Percentiles rank a stretch among this genome's conserved stretches.
phyloP scores from a whole-genome alignment of 495 filamentous ascomycete genomes.

The Baudoinia panamericana region DNA sequence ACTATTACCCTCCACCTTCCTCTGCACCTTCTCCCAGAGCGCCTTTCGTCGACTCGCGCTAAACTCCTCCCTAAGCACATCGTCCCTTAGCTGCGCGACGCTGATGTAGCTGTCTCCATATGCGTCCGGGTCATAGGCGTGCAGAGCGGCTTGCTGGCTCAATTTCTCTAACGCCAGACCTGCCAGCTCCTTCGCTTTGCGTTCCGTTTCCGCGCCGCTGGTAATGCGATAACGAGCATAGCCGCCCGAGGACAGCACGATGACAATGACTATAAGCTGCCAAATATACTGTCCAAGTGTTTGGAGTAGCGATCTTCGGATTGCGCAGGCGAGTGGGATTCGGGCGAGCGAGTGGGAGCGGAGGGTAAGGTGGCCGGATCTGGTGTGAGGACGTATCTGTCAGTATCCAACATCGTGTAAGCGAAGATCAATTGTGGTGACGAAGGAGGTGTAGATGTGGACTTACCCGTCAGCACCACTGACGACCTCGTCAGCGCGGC shows the following conservation, averaged over 20 bases:
- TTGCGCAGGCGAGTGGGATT: constrained; percentile 73
- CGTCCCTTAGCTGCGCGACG: constrained; percentile 79
- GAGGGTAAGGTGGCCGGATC: constrained; percentile 47
- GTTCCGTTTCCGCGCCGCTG: constrained; percentile 47
- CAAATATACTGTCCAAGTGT: constrained; percentile 91
- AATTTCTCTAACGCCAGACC: constrained; percentile 70
- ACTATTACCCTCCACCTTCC: constrained; percentile 80
- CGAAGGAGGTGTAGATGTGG: neutral
- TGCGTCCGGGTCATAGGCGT: constrained; percentile 45
- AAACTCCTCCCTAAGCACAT: constrained; percentile 75
- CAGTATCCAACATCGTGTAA: constrained; percentile 43
- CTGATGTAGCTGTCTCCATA: constrained; percentile 63
- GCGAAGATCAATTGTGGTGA: constrained; percentile 23
- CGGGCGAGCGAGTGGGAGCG: constrained; percentile 70
- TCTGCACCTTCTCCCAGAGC: constrained; percentile 68
- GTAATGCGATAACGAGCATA: constrained; percentile 47
- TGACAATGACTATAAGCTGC: constrained; percentile 61
- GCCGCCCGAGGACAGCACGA: constrained; percentile 35
- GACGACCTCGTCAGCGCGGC: constrained; percentile 67
- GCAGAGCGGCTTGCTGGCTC: constrained; percentile 63
- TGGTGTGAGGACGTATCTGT: constrained; percentile 58
- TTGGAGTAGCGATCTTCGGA: constrained; percentile 80
- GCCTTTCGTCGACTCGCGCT: constrained; percentile 55
- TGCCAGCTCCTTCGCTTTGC: constrained; percentile 65
- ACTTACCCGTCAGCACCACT: constrained; percentile 67